A percentile compares a stretch with the other conserved stretches of the same genome.
These are phyloP conservation scores for Cytospora piceicola DNA, from an alignment of 2,329 filamentous ascomycete species.

Conservation along the genomic window DNA sequence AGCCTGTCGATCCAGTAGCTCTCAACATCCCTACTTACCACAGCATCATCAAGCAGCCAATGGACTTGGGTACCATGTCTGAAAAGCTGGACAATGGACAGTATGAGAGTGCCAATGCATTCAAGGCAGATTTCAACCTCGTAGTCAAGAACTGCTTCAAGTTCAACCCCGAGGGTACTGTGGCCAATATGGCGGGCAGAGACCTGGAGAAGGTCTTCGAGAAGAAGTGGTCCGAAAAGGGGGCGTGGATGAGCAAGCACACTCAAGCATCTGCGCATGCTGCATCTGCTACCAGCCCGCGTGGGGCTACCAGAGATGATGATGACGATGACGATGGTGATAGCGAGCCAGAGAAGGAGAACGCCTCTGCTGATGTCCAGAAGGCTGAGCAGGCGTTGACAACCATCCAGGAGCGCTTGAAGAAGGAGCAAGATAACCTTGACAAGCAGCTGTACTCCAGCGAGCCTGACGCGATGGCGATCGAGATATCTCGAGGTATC, in stretches of 20 bases:
- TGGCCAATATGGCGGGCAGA: constrained; percentile 73
- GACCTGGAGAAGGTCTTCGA: constrained; percentile 77
- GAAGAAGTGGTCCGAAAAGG: constrained; percentile 75
- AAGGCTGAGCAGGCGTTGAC: constrained; percentile 47
- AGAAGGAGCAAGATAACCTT: constrained; percentile 63
- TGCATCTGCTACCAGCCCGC: constrained; percentile 63
- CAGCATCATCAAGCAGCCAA: constrained; percentile 92
- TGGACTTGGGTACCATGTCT: constrained; percentile 87
- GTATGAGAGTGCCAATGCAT: constrained; percentile 82
- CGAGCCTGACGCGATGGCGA: constrained; percentile 55
- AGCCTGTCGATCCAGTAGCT: constrained; percentile 90
- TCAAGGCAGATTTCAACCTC: constrained; percentile 79
- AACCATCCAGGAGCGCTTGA: constrained; percentile 57
- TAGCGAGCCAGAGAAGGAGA: constrained; percentile 63
- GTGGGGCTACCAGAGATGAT: constrained; percentile 70
- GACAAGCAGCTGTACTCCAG: constrained; percentile 56
- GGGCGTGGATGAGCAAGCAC: constrained; percentile 78
- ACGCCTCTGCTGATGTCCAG: constrained; percentile 36
- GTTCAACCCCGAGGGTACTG: constrained; percentile 79
- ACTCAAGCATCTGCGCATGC: constrained; percentile 48
- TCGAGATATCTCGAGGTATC: constrained; percentile 63
- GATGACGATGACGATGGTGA: constrained; percentile 74
- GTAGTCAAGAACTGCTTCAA: constrained; percentile 90
- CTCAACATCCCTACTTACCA: constrained; percentile 93
- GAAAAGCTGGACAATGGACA: constrained; percentile 76